phyloP scores from a whole-genome alignment of 805 yeast species.

The Metschnikowia reukaufii region DNA sequence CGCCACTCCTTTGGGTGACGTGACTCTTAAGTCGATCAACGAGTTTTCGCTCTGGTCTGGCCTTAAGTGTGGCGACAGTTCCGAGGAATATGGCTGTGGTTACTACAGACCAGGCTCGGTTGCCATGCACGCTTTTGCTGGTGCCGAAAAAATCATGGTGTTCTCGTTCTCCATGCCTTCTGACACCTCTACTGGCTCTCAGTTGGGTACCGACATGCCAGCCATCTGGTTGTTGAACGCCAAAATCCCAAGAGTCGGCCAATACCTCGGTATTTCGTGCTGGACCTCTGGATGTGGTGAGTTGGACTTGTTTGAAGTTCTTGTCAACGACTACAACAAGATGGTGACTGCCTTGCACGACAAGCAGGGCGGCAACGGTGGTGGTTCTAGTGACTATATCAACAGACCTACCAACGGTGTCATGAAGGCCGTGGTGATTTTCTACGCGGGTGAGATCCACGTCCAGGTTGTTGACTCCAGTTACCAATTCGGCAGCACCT shows the following conservation, averaged over 20 bases:
- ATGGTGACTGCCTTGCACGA: constrained; percentile 81
- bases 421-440: constrained; percentile 88
- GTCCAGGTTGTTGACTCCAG: constrained; percentile 61
- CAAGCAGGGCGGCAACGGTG: constrained; percentile 75
- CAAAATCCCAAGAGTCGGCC: constrained; percentile 93
- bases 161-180: constrained; percentile 95
- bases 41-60: constrained; percentile 86
- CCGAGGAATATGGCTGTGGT: constrained; percentile 64
- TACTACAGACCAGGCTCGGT: constrained; percentile 83
- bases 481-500: constrained; percentile 49
- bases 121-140: constrained; percentile 93
- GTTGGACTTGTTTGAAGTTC: constrained; percentile 89
- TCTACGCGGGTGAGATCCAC: constrained; percentile 55
- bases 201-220: constrained; percentile 71
- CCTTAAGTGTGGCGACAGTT: constrained; percentile 44
- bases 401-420: constrained; percentile 75
- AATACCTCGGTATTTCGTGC: constrained; percentile 89
- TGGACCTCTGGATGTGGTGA: constrained; percentile 99
- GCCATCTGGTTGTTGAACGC: constrained; percentile 96
- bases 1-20: constrained; percentile 67
- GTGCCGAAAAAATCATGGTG: constrained; percentile 78
- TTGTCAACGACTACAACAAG: constrained; percentile 64
- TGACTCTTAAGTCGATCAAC: constrained; percentile 64
- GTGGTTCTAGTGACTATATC: constrained; percentile 87
- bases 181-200: constrained; percentile 35